Conservation (phyloP, 2,329 filamentous ascomycete species). For the Arthrobotrys musiformis region DNA sequence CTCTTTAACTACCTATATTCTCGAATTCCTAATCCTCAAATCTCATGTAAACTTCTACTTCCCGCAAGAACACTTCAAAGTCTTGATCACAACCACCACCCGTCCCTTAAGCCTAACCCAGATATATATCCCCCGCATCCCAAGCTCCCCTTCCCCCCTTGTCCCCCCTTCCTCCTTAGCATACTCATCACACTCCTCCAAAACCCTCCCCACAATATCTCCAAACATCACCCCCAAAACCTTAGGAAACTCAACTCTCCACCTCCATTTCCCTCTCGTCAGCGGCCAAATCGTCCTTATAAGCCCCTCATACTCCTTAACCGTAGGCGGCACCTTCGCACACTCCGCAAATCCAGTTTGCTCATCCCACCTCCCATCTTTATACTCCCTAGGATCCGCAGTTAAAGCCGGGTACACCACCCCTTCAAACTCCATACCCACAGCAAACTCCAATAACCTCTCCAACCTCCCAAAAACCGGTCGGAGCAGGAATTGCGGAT, state of each 20-base stretch:
- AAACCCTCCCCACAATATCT: neutral
- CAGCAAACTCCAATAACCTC: no score
- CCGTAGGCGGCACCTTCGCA: neutral
- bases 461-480: neutral
- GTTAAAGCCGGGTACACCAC: neutral
- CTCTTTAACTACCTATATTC: no score
- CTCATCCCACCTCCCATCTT: neutral
- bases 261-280: constrained; percentile 3
- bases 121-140: neutral
- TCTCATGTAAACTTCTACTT: neutral
- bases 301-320: neutral
- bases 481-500: neutral
- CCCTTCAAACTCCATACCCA: neutral
- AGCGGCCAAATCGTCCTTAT: constrained; percentile 1
- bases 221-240: neutral
- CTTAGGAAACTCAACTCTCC: neutral
- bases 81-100: neutral
- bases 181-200: neutral
- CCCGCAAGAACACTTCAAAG: neutral
- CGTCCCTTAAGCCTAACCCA: neutral
- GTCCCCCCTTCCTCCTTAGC: neutral
- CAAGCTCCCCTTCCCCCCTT: neutral
- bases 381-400: neutral
- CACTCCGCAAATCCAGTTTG: neutral
- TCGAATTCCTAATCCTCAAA: no score